phyloP scores from a whole-genome alignment of 192 early-diverging fungal genomes.

The Podila clonocystis region DNA sequence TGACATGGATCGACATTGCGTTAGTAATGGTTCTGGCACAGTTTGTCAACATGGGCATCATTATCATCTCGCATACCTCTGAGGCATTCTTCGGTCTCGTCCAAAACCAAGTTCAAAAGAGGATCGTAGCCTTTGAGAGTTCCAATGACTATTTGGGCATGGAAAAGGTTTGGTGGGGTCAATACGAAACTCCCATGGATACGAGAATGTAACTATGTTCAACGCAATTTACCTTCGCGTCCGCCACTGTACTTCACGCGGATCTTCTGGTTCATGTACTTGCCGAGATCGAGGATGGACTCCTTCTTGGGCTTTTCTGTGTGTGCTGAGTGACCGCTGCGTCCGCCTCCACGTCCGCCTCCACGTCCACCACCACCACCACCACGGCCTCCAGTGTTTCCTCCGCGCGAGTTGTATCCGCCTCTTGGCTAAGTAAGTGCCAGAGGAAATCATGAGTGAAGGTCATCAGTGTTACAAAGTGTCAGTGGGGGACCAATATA shows the following conservation, averaged over 20 bases:
- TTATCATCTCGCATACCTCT: conserved; percentile 58
- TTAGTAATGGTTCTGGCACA: no score
- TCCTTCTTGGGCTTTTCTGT: conserved; percentile 84
- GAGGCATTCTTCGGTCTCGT: conserved; percentile 88
- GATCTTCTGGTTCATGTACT: conserved; percentile 94
- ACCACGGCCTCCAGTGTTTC: conserved; percentile 59
- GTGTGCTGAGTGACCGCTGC: conserved; percentile 50
- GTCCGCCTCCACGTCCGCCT: conserved; percentile 59
- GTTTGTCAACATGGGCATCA: no score
- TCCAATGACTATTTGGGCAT: conserved; percentile 75
- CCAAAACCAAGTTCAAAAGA: conserved; percentile 93
- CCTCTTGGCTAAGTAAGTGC: conserved; percentile 39
- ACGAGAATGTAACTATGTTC: no score
- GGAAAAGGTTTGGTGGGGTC: background rate
- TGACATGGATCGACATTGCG: no score
- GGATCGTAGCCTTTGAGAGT: conserved; percentile 93
- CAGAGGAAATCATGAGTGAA: background rate
- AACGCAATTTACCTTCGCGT: conserved; percentile 78
- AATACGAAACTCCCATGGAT: background rate
- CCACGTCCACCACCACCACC: conserved; percentile 64
- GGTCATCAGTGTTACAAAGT: background rate
- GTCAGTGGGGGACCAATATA: background rate
- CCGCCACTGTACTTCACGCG: conserved; percentile 94
- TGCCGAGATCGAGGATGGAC: conserved; percentile 91
- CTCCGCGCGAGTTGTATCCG: conserved; percentile 61